phyloP scores from a whole-genome alignment of 78 protist species.

The Mantamonas sphyraenae region DNA sequence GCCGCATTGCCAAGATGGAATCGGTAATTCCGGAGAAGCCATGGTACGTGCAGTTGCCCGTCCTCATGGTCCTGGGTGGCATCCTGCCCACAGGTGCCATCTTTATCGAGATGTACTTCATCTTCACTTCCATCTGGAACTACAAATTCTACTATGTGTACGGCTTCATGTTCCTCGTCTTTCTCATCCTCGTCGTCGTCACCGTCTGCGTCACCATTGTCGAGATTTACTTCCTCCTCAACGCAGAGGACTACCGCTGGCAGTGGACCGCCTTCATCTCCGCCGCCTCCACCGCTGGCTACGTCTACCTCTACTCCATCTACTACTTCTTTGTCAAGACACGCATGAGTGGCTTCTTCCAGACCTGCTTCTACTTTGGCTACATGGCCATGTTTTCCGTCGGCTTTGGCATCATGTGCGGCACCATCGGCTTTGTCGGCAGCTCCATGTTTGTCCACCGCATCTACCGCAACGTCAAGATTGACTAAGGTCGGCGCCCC shows the following conservation, averaged over 20 bases:
- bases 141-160: conserved; percentile 90
- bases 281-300: conserved; percentile 60
- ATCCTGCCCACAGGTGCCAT: conserved; percentile 84
- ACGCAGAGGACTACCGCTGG: conserved; percentile 82
- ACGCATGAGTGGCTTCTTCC: conserved; percentile 65
- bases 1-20: conserved; percentile 54
- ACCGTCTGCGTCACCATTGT: conserved; percentile 69
- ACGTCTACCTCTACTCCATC: conserved; percentile 70
- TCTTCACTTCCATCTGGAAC: conserved; percentile 88
- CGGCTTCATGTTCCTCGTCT: conserved; percentile 54
- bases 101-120: conserved; percentile 88
- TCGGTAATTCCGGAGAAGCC: conserved; percentile 66
- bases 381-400: conserved; percentile 29
- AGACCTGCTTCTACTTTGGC: conserved; percentile 56
- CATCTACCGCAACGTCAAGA: conserved; percentile 48
- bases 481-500: conserved; percentile 13
- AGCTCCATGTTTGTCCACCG: conserved; percentile 8
- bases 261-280: conserved; percentile 60
- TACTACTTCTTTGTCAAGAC: conserved; percentile 77
- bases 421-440: conserved; percentile 36
- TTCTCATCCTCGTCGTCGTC: conserved; percentile 52
- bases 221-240: conserved; percentile 70
- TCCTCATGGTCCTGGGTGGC: conserved; percentile 51
- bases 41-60: conserved; percentile 28
- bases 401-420: conserved; percentile 53